These are phyloP conservation scores for Colletotrichum chrysophilum DNA, from an alignment of 2,329 filamentous ascomycete species.

Conservation along the genomic window DNA sequence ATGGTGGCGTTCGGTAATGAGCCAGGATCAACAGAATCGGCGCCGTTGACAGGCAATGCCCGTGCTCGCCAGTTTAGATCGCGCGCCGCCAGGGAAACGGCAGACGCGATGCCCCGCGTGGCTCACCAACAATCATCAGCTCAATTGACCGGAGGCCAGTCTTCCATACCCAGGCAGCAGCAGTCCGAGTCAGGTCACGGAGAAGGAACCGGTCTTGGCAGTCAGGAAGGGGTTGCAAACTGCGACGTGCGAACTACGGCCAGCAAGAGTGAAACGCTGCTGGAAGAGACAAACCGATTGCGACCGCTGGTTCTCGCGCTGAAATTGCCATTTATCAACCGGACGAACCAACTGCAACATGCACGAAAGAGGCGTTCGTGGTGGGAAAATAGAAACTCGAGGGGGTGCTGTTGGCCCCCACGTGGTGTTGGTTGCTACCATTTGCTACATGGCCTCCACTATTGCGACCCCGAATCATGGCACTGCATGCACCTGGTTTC, in stretches of 20 bases:
- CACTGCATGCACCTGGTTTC: not conserved
- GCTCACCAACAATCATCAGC: not conserved
- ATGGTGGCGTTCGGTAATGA: not conserved
- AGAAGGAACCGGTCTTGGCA: not conserved
- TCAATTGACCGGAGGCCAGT: not conserved
- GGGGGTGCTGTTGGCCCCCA: not conserved
- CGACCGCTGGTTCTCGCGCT: not conserved
- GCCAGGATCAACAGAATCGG: not conserved
- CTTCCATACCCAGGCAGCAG: not conserved
- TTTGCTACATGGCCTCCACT: not conserved
- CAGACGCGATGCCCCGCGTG: not conserved
- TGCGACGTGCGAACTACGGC: not conserved
- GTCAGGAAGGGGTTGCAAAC: not conserved
- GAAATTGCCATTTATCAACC: not conserved
- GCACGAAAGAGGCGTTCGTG: not conserved
- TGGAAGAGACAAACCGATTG: not conserved
- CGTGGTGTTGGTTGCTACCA: slow-evolving; percentile 2
- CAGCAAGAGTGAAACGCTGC: not conserved
- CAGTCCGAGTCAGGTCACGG: not conserved
- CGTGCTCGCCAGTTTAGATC: not conserved
- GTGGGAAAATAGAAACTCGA: not conserved
- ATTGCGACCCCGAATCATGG: not conserved
- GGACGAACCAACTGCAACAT: not conserved
- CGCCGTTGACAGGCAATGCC: not conserved
- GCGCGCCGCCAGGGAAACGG: not conserved